A percentile compares a stretch with the other conserved stretches of the same genome.
These are phyloP conservation scores for Talaromyces sp. DNA, from an alignment of 2,329 filamentous ascomycete species.

Conservation along the genomic window DNA sequence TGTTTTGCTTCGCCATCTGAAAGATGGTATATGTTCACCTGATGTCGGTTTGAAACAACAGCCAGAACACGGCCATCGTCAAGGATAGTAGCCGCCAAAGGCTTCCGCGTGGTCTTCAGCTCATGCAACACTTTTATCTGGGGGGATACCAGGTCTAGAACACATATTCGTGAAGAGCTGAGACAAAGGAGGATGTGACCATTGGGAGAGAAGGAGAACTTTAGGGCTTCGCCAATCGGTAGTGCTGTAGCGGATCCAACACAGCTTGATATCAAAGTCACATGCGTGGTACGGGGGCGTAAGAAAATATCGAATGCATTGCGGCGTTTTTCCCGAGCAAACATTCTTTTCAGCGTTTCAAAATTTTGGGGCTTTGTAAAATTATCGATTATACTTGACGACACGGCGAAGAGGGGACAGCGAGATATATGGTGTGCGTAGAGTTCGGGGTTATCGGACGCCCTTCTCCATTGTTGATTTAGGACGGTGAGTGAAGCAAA, in stretches of 20 bases:
- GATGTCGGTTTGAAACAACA: conserved; percentile 74
- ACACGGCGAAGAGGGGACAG: conserved; percentile 38
- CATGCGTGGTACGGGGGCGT: conserved; percentile 62
- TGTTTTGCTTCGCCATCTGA: conserved; percentile 59
- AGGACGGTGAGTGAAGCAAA: conserved; percentile 44
- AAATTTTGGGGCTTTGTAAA: conserved; percentile 45
- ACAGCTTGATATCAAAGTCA: conserved; percentile 77
- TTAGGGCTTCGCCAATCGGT: conserved; percentile 78
- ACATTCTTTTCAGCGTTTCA: conserved; percentile 57
- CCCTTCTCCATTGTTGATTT: conserved; percentile 40
- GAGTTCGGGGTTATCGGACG: conserved; percentile 38
- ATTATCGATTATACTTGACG: conserved; percentile 27
- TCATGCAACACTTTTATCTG: conserved; percentile 65
- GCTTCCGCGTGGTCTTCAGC: conserved; percentile 71
- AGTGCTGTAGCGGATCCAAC: conserved; percentile 76
- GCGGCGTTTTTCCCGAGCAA: conserved; percentile 66
- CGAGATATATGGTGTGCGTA: conserved; percentile 44
- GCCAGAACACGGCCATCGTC: conserved; percentile 73
- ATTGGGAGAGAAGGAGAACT: conserved; percentile 72
- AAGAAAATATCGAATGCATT: conserved; percentile 74
- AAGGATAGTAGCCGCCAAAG: conserved; percentile 70
- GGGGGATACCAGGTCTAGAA: conserved; percentile 62
- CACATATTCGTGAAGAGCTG: conserved; percentile 78
- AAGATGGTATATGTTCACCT: conserved; percentile 81
- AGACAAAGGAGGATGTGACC: conserved; percentile 73